phyloP scores from a whole-genome alignment of 2,329 filamentous ascomycete genomes.

The Aureobasidium sp. region DNA sequence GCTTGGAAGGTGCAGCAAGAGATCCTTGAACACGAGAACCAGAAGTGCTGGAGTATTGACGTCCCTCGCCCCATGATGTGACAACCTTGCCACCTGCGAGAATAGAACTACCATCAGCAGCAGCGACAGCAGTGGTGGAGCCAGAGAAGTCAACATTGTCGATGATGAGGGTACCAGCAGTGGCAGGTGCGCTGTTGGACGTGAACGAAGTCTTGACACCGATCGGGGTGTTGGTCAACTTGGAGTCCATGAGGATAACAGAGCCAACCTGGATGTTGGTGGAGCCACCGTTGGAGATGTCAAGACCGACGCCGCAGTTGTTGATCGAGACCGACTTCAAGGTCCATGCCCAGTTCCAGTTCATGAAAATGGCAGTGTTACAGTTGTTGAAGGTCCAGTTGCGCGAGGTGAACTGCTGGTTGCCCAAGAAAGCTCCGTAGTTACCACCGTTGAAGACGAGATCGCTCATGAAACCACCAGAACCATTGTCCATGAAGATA shows the following conservation, averaged over 20 bases:
- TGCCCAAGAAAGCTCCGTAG: conserved; percentile 54
- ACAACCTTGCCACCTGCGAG: conserved; percentile 65
- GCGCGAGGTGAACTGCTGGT: conserved; percentile 54
- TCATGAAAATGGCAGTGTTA: conserved; percentile 45
- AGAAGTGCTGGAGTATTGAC: conserved; percentile 54
- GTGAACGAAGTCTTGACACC: conserved; percentile 75
- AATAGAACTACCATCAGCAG: conserved; percentile 61
- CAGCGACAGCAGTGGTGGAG: conserved; percentile 43
- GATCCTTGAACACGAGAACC: conserved; percentile 52
- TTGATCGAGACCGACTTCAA: conserved; percentile 41
- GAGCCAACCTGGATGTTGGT: conserved; percentile 73
- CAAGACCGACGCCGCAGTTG: conserved; percentile 40
- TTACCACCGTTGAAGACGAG: conserved; percentile 54
- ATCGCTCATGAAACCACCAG: conserved; percentile 54
- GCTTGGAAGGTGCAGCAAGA: conserved; percentile 50
- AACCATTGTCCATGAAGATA: conserved; percentile 54
- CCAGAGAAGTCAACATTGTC: conserved; percentile 78
- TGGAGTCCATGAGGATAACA: conserved; percentile 73
- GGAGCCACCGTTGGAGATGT: conserved; percentile 40
- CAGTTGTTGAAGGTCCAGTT: conserved; percentile 46
- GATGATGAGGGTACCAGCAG: conserved; percentile 74
- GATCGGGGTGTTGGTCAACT: conserved; percentile 65
- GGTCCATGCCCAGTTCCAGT: conserved; percentile 50
- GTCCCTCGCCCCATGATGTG: conserved; percentile 70
- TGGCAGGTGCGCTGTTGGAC: conserved; percentile 52